These are phyloP conservation scores for Angomonas ambiguus DNA, from an alignment of 208 protist genomes.

Conservation along the genomic window DNA sequence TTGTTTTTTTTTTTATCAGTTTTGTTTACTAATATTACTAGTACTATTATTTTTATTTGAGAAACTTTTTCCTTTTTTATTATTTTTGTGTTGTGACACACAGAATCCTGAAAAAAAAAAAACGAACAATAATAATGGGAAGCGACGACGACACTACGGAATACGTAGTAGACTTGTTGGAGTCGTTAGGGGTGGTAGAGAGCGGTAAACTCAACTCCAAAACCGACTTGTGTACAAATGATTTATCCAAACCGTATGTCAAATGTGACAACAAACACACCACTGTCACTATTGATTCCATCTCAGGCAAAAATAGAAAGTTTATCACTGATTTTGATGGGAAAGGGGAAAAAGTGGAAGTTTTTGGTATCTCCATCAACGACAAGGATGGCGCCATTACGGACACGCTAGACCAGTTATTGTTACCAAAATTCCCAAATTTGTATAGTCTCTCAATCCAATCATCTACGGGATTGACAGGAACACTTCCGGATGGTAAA, in stretches of 20 bases:
- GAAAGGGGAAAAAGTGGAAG: not conserved
- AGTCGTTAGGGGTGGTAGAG: not conserved
- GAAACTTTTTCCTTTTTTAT: not conserved
- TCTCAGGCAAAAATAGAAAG: not conserved
- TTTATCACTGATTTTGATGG: not conserved
- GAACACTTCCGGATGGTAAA: not conserved
- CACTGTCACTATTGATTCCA: not conserved
- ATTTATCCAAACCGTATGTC: not conserved
- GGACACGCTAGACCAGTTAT: not conserved
- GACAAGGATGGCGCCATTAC: not conserved
- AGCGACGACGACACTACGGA: not conserved
- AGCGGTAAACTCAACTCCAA: not conserved
- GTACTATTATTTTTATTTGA: not conserved
- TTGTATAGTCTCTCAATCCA: not conserved
- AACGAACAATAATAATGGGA: not conserved
- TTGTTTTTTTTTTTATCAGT: slow-evolving; percentile 3
- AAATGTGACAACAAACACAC: not conserved
- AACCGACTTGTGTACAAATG: not conserved
- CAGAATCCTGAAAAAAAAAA: not conserved
- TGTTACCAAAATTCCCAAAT: not conserved
- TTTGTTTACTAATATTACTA: not conserved
- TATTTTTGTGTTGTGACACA: not conserved
- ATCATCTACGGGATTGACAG: not conserved
- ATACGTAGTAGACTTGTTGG: not conserved
- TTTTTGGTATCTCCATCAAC: not conserved